Percentiles rank a stretch among this genome's conserved stretches.
Evolutionary conservation across 2,329 filamentous ascomycete genomes (phyloP).

Genomic region (Dothidotthia symphoricarpi): DNA sequence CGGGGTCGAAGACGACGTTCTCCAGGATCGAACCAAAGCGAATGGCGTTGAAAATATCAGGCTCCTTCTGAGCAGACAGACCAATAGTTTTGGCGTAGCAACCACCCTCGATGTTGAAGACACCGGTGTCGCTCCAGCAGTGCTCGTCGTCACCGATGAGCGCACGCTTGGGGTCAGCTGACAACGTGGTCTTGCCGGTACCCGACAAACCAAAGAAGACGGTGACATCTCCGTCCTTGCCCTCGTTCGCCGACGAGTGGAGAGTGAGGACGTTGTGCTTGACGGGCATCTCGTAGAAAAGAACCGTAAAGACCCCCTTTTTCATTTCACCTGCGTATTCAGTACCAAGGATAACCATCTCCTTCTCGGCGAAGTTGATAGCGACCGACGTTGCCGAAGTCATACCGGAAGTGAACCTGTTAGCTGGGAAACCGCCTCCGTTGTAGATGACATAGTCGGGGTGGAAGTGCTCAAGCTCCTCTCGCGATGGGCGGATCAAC

Average conservation of each 20-base stretch:
- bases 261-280: constrained; percentile 99
- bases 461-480: constrained; percentile 96
- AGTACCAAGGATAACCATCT: constrained; percentile 99
- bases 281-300: constrained; percentile 99
- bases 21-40: constrained; percentile 95
- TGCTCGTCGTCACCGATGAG: constrained; percentile 99
- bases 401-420: constrained; percentile 97
- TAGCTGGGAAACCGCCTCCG: constrained; percentile 95
- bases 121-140: constrained; percentile 94
- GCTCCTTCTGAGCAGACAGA: constrained; percentile 97
- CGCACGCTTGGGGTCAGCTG: constrained; percentile 92
- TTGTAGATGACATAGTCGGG: constrained; percentile 99
- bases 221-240: constrained; percentile 88
- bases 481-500: constrained; percentile 88
- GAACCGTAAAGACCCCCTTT: constrained; percentile 97
- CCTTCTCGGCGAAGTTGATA: constrained; percentile 99
- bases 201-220: constrained; percentile 99
- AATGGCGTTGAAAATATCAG: constrained; percentile 95
- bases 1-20: constrained; percentile 96
- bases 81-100: constrained; percentile 99
- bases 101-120: constrained; percentile 99
- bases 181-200: constrained; percentile 97
- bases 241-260: constrained; percentile 98
- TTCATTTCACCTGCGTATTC: constrained; percentile 84
- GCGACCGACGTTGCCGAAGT: constrained; percentile 96